Evolutionary conservation across 768 basidiomycete species (phyloP).

Genomic region (Serendipita sp.): DNA sequence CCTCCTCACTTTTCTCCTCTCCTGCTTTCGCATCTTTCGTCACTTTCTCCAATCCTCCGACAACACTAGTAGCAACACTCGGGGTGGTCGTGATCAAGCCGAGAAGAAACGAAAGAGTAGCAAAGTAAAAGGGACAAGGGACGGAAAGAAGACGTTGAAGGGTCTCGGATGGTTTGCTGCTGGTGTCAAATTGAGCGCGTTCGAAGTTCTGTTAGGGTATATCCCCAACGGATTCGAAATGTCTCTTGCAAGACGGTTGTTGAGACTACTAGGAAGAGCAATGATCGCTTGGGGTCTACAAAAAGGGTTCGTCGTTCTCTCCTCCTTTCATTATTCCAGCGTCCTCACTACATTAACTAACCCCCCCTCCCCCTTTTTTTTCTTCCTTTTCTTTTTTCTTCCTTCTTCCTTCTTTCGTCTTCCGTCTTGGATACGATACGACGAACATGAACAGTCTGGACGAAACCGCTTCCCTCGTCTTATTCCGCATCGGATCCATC

Average conservation of each 20-base stretch:
- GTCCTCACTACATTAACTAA: conserved; percentile 18
- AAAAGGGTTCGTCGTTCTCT: conserved; percentile 38
- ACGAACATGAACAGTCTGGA: not conserved
- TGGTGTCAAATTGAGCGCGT: conserved; percentile 43
- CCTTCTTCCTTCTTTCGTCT: not conserved
- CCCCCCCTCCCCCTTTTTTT: conserved; percentile 22
- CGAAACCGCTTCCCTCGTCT: not conserved
- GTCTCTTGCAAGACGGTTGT: conserved; percentile 36
- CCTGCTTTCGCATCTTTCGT: conserved; percentile 39
- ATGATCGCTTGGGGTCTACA: conserved; percentile 44
- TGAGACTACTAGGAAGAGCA: conserved; percentile 39
- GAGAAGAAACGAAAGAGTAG: conserved; percentile 18
- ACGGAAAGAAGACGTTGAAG: conserved; percentile 21
- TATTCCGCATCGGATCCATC: conserved; percentile 3
- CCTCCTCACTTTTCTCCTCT: conserved; percentile 37
- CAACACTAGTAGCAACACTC: not conserved
- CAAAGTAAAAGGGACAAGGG: too few species aligned
- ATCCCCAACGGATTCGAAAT: conserved; percentile 35
- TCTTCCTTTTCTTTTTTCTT: conserved; percentile 12
- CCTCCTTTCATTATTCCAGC: not conserved
- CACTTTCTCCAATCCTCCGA: conserved; percentile 10
- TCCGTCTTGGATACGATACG: not conserved
- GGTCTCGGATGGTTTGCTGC: conserved; percentile 52
- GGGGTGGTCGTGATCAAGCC: conserved; percentile 21
- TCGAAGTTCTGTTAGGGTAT: conserved; percentile 53